Evolutionary conservation across 345 rosid genomes (phyloP), one percentile per base, ranked within the genome.

Genomic region (Mangifera indica): DNA sequence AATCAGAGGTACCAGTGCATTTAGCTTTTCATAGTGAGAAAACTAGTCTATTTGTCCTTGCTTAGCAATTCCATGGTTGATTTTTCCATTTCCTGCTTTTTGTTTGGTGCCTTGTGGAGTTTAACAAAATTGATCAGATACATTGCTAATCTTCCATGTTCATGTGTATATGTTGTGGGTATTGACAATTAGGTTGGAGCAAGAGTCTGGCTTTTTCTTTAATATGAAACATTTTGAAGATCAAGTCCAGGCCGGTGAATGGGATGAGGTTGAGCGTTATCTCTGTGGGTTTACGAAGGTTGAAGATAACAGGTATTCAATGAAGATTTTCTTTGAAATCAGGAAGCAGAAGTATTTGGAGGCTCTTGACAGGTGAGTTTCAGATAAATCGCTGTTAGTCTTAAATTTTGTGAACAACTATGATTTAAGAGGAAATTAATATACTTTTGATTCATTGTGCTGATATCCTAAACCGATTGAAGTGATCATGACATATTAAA

Each of bases 301-400:
- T 18, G 98, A 93, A 70, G 98, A 93, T 74, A 93, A 93, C 69
- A 84, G 97, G 9, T 90, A 88, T 72, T 92, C 97, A 0, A 92
- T 83, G 93, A 89, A 89, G 84, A 88, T 89, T 3, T 89, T 89
- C 89, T 92, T 92, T 73, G 96, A 92, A 78, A 92, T 92, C 53
- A 81, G 97, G 84, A 91, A 91, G 87, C 97, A 91, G 83, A 89
- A 91, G 85, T 91, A 91, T 80, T 79, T 92, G 22, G 97, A 92
- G 82, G 91, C 95, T 61, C 91, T 92, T 34, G 97, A 92, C 77
- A 78, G 84, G 97, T 88, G 71, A 67, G 59, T 24, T 61, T 77
- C 20, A 12, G 46, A 17, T 6, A 57, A 32, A 5, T 49, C 11
- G 53, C 24, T 49, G 53, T 57, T 18, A 55, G 11, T 51, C 22